These are phyloP conservation scores for Sclerotiophoma versabilis DNA, from an alignment of 2,329 filamentous ascomycete species.

Conservation along the genomic window DNA sequence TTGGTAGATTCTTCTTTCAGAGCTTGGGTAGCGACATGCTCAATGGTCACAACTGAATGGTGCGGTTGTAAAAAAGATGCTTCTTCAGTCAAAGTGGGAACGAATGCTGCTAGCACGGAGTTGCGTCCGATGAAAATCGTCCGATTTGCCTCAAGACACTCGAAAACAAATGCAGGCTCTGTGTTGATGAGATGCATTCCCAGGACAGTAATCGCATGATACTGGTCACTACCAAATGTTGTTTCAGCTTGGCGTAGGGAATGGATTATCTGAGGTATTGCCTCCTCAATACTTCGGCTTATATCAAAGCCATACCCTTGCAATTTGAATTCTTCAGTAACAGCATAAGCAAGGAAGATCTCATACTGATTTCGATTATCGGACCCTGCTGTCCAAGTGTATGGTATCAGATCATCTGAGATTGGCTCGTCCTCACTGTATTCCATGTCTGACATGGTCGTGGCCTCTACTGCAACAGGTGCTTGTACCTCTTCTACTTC, in stretches of 20 bases:
- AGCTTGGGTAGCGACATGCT: constrained; percentile 3
- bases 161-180: constrained; percentile 12
- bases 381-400: constrained; percentile 8
- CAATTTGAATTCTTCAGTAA: constrained; percentile 7
- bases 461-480: constrained; percentile 16
- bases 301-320: constrained; percentile 12
- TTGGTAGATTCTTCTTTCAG: constrained; percentile 5
- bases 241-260: constrained; percentile 11
- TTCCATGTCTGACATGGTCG: constrained; percentile 12
- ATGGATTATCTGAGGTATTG: constrained; percentile 11
- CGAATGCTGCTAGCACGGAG: constrained; percentile 6
- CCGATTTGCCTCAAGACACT: constrained; percentile 7
- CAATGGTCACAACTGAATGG: not conserved
- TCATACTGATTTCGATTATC: constrained; percentile 11
- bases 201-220: constrained; percentile 12
- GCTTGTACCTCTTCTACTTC: constrained; percentile 8
- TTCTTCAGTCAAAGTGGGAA: constrained; percentile 3
- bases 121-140: constrained; percentile 12
- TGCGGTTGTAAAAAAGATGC: constrained; percentile 10
- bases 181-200: constrained; percentile 12
- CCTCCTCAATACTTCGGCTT: constrained; percentile 13
- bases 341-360: constrained; percentile 10
- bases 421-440: constrained; percentile 13
- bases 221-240: constrained; percentile 9
- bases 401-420: constrained; percentile 4